These are phyloP conservation scores for Xylaria grammica DNA, from an alignment of 495 filamentous ascomycete genomes.

Conservation along the genomic window DNA sequence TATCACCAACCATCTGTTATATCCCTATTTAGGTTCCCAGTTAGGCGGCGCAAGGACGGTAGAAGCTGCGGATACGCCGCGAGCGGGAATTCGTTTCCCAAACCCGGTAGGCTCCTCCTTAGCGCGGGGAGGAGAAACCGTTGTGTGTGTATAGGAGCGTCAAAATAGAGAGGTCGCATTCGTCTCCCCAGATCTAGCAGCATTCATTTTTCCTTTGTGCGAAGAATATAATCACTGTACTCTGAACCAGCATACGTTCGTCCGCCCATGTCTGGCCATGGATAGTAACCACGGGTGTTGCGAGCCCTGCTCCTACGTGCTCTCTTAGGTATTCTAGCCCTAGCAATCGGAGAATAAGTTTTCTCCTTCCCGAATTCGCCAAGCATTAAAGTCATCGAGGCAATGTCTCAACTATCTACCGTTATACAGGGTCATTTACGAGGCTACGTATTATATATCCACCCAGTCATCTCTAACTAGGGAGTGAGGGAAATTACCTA, in stretches of 20 bases:
- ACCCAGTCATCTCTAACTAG: no score
- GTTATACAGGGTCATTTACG: no score
- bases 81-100: not conserved
- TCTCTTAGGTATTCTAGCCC: no score
- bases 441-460: no score
- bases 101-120: conserved; percentile 25
- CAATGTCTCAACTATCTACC: no score
- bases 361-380: no score
- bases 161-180: conserved; percentile 42
- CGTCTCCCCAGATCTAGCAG: conserved; percentile 25
- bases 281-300: not conserved
- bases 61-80: conserved; percentile 17
- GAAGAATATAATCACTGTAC: conserved; percentile 31
- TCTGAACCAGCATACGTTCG: conserved; percentile 11
- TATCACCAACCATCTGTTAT: conserved; percentile 37
- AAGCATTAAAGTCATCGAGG: no score
- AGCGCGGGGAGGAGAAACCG: conserved; percentile 26
- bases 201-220: conserved; percentile 32
- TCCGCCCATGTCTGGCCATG: not conserved
- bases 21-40: conserved; percentile 37
- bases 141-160: conserved; percentile 39
- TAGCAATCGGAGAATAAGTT: no score
- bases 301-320: not conserved
- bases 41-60: conserved; percentile 22
- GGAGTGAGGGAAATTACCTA: no score